Base-by-base conservation (phyloP, 805 yeast species). In the Osmozyma mogii region DNA sequence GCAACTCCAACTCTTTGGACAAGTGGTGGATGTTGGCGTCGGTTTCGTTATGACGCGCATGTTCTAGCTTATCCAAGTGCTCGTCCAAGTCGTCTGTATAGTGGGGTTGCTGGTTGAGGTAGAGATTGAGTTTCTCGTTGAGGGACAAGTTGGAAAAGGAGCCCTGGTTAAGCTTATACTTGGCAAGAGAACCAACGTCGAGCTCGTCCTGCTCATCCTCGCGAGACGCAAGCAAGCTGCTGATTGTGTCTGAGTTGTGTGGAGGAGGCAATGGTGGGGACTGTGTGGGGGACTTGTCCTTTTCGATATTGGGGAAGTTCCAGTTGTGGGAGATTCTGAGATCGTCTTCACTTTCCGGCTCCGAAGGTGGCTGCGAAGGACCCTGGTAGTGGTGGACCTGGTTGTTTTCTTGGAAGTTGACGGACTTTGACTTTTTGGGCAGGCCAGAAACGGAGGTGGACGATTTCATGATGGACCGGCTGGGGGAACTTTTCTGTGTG, bases 41-140 rank as follows among this genome's bases (percentile, higher is more conserved):
- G 1, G 61, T 47, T 21, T 54, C 54, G 7, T 37, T 36, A 24
- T 50, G 39, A 13, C 41, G 34, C 1, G 58, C 56, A 16, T 40
- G 37, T 9, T 48, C 36, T 27, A 63, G 48, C 26, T 47, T 44
- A 20, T 46, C 47, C 37, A 63, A 49, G 38, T 63, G 69, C 16
- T 44, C 41, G 37, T 60, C 67, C 35, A 63, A 42, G 19, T 54
- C 63, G 24, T 40, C 45, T 27, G 44, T 29, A 6, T 32, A 14
- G 15, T 32, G 36, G 11, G 41, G 20, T 16, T 40, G 31, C n/a
- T 29, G 15, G 17, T 51, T 50, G 10, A 70, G 48, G 25, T 60
- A 65, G 2, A 68, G 52, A 32, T 65, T 68, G 32, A 70, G 49
- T 41, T 64, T 68, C 36, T 70, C 67, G 36, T 64, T 64, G 22